phyloP scores from a whole-genome alignment of 2,329 filamentous ascomycete genomes.

The Trichoderma afroharzianum region DNA sequence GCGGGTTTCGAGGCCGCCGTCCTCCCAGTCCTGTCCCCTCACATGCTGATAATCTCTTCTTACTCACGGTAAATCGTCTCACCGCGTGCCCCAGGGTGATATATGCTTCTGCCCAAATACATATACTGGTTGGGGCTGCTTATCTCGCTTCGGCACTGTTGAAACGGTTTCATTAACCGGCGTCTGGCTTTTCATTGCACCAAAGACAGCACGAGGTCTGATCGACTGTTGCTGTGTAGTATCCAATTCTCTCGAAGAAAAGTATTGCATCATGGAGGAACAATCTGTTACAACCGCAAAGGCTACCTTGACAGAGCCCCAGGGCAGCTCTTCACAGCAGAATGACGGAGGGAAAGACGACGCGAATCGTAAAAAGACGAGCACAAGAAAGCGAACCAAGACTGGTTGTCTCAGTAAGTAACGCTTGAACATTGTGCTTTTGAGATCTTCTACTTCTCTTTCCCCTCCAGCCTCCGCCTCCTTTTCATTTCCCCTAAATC shows the following conservation, averaged over 20 bases:
- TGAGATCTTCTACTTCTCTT: neutral
- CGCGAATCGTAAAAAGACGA: slow-evolving; percentile 43
- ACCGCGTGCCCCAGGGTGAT: neutral
- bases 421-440: neutral
- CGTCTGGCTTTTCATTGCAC: neutral
- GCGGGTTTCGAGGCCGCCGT: slow-evolving; percentile 1
- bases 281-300: slow-evolving; percentile 5
- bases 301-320: slow-evolving; percentile 12
- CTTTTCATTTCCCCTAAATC: slow-evolving; percentile 8
- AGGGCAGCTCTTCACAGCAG: slow-evolving; percentile 32
- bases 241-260: neutral
- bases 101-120: neutral
- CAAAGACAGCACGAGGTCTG: neutral
- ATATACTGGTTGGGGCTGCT: neutral
- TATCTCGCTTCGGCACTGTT: neutral
- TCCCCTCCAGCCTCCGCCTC: neutral
- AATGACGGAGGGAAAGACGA: slow-evolving; percentile 39
- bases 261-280: slow-evolving; percentile 16
- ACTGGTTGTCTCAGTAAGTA: slow-evolving; percentile 83
- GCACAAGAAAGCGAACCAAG: slow-evolving; percentile 72
- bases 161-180: neutral
- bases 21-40: neutral
- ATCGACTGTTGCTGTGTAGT: neutral
- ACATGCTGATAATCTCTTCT: neutral
- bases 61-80: neutral